Base-by-base conservation (phyloP, 2,329 filamentous ascomycete genomes). In the Penicillium polonicum region DNA sequence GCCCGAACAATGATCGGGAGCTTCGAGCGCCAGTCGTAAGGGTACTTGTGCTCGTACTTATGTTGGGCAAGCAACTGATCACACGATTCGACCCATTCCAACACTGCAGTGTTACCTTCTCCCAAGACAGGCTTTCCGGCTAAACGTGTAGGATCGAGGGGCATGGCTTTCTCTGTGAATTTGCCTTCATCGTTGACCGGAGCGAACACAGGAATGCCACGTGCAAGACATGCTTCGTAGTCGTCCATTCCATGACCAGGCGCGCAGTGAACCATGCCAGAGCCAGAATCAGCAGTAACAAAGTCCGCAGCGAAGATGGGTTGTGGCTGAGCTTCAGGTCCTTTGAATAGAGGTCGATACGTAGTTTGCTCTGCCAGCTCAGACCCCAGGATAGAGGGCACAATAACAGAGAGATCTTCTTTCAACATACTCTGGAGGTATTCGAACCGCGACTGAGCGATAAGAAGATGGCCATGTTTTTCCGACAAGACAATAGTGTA, bases 241-340 rank as follows among this genome's bases (percentile, higher is more conserved):
- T 99, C 94, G 39, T 99, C 94, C 80, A 96, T 94, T 44, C 94
- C 94, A 70, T 99, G 94, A 3, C 94, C 94, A 7, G 94, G 93
- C 2, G 94, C 94, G 63, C 92, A 83, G 72, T 99, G 94, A 33
- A 99, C 94, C n/a, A 99, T 80, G 12, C 94, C 94, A 25, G 93
- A 92, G 50, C 94, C 94, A n/a, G 93, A 95, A 27, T 89, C 86
- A 0, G 89, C 86, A 2, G 92, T 91, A 13, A 99, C 94, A 70
- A 97, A 97, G 59, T 91, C 87, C 3, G 91, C 94, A 62, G 90
- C 85, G 45, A 97, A 84, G 29, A 99, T 80, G 0, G 86, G 86
- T 62, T 92, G 90, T 1, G 77, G 65, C 7, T 79, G 74, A 4
- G 86, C 83, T 19, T 77, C 71, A 5, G 77, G 74, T 2, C 84